Evolutionary conservation across 176 grass and related monocot genomes (phyloP), one percentile per base, ranked within the genome.

Genomic region (Aegilops sharonensis): DNA sequence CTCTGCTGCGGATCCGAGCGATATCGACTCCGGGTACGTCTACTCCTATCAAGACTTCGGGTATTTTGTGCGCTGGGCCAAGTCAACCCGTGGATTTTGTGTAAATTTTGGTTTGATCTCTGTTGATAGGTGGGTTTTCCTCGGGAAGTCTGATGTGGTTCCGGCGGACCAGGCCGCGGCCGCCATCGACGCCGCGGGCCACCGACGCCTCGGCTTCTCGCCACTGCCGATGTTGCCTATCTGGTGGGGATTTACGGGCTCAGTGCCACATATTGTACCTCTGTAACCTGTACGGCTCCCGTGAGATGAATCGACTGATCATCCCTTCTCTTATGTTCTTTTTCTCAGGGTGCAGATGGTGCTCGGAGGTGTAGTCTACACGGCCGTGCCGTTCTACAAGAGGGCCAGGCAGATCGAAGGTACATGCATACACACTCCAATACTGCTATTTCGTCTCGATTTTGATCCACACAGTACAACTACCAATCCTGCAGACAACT

Each of bases 361-460:
- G 68, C 66, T 93, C 20, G 89, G 87, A 34, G 85, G 87, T 10
- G 64, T 93, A 8, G 74, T 89, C 60, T 91, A 84, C 68, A 74
- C 89, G 37, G 89, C 74, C 14, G 78, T 91, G 29, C 94, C 94
- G 10, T 85, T 93, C 68, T 93, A 91, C 81, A 89, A 82, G 62
- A 93, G 84, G 60, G 80, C 69, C 47, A 75, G 79, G 50, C 74
- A 84, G 36, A 8, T 85, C 3, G 91, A 93, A 91, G 89, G 94
- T 93, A 81, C 8, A 27, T 2, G 40, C 69, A 63, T 18, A 24
- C 23, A 24, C 23, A 42, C 42, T 68, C n/a, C 5, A 68, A 43
- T n/a, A 15, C 5, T n/a, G 2, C 0, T 24, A 34, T 11, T 32
- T 81, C 21, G 15, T 11, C 10, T 67, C 21, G 7, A 6, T 75